phyloP scores from a whole-genome alignment of 176 grass and related monocot species.

The Canna indica region DNA sequence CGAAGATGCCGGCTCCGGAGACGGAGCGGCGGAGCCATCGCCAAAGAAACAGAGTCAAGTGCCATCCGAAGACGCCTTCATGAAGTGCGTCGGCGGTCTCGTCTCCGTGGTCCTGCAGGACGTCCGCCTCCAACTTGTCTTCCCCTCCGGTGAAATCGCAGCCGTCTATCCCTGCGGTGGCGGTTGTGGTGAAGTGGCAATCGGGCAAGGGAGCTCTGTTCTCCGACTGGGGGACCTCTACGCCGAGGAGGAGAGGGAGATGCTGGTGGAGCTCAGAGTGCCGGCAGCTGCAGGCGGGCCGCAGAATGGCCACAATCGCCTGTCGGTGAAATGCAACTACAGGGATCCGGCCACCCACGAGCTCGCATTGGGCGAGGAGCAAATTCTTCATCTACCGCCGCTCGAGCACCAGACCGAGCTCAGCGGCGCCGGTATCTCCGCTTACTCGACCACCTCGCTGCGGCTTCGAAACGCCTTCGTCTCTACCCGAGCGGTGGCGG shows the following conservation, averaged over 20 bases:
- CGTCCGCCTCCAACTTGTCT: slow-evolving; percentile 52
- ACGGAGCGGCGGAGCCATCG: not conserved
- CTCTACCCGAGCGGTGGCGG: slow-evolving; percentile 61
- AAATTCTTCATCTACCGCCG: slow-evolving; percentile 33
- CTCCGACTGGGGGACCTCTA: slow-evolving; percentile 70
- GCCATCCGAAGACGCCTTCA: slow-evolving; percentile 57
- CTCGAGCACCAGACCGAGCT: slow-evolving; percentile 6
- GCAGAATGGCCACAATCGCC: slow-evolving; percentile 20
- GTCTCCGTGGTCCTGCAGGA: slow-evolving; percentile 95
- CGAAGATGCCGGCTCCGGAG: not conserved
- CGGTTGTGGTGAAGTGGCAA: slow-evolving; percentile 8
- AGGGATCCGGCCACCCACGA: slow-evolving; percentile 55
- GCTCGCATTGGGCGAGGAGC: slow-evolving; percentile 33
- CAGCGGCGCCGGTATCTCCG: not conserved
- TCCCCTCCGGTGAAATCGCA: slow-evolving; percentile 63
- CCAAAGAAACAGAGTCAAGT: slow-evolving; percentile 9
- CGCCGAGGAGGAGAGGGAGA: slow-evolving; percentile 80
- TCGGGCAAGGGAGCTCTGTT: not conserved
- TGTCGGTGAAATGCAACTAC: slow-evolving; percentile 56
- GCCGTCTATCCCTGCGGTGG: slow-evolving; percentile 58
- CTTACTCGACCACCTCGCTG: slow-evolving; percentile 1
- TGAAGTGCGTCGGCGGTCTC: slow-evolving; percentile 74
- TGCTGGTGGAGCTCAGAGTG: slow-evolving; percentile 77
- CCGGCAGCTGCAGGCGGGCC: slow-evolving; percentile 10
- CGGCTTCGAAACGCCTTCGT: slow-evolving; percentile 79